Evolutionary conservation across 176 grass and related monocot species (phyloP).

Genomic region (Coix lacrymajobi): DNA sequence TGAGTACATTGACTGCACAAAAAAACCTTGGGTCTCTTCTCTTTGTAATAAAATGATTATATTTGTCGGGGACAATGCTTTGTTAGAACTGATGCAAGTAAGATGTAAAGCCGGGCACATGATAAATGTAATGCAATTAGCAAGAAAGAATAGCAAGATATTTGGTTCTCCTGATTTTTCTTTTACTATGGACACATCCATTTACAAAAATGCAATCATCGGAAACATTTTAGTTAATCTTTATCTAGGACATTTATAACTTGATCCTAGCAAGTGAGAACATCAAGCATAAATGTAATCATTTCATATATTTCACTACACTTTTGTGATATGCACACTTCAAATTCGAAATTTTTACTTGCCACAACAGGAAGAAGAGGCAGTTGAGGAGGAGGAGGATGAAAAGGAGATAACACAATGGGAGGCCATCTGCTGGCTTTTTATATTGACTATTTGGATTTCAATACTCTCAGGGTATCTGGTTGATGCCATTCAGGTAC

Average conservation of each 20-base stretch:
- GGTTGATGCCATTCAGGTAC: conserved; percentile 96
- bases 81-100: background rate
- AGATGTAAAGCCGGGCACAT: background rate
- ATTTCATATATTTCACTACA: background rate
- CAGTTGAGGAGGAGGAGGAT: conserved; percentile 39
- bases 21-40: background rate
- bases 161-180: background rate
- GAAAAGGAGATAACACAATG: conserved; percentile 84
- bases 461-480: conserved; percentile 94
- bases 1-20: conserved; percentile 1
- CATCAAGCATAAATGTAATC: background rate
- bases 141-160: background rate
- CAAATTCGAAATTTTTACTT: conserved; percentile 11
- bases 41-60: background rate
- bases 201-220: background rate
- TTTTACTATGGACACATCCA: background rate
- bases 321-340: conserved; percentile 1
- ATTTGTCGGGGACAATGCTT: background rate
- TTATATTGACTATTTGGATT: conserved; percentile 91
- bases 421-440: conserved; percentile 84
- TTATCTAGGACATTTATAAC: background rate
- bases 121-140: conserved; percentile 15
- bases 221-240: background rate
- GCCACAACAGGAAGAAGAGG: conserved; percentile 51
- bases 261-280: background rate